Base-by-base conservation (phyloP, 495 filamentous ascomycete genomes). In the Penicillium cinerascens region DNA sequence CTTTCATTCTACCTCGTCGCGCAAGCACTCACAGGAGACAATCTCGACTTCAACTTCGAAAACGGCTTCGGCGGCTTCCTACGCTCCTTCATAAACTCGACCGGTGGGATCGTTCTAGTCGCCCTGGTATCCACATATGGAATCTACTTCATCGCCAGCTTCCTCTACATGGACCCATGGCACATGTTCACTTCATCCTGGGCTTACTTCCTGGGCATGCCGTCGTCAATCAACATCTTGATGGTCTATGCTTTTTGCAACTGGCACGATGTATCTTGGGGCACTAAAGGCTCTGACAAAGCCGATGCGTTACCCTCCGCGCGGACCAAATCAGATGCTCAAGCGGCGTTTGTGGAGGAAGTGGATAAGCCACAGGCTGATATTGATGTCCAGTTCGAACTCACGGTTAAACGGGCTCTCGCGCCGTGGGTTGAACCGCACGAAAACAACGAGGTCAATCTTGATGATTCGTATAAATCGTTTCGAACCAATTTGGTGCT, bases 181-280 rank as follows among this genome's bases (percentile, higher is more conserved):
- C 93, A 97, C 79, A 96, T 98, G 90, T 91, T 98, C 78, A 92
- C 91, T 61, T 96, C 91, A 22, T 97, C 95, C 77, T 88, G 89
- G 42, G 81, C 88, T 54, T 97, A 64, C 33, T 58, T 64, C 18
- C 40, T 60, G 2, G 61, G 61, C 4, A 64, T 60, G 55, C 96
- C 72, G 75, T 97, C 60, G 72, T 92, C 43, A 78, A 93, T 68
- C 83, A 98, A 98, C 70, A 92, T 98, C 55, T 83, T 98, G 55
- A 97, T 92, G 77, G 91, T 97, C 41, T 98, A 98, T 72, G 90
- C 77, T 44, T 98, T 96, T 81, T 92, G 91, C 82, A 98, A 98
- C 75, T 98, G 93, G 93, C 93, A 98, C 73, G 93, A 98, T 72
- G 93, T 97, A 43, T 96, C 92, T 17, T 97, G 93, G 92, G 93